phyloP scores from a whole-genome alignment of 1,284 basidiomycete genomes.

The Moniliophthora roreri region DNA sequence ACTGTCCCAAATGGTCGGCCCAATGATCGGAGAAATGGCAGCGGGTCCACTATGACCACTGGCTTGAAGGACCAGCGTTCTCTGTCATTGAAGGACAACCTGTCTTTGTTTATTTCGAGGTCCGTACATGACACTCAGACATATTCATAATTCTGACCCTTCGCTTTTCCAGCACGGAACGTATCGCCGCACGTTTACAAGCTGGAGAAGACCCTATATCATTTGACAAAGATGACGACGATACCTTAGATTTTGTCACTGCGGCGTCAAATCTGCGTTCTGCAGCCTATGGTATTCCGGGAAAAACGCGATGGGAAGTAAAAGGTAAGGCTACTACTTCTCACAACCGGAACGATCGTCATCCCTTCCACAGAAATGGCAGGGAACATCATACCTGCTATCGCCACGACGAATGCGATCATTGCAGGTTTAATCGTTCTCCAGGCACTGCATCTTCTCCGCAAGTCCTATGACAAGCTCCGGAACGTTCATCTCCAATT shows the following conservation, averaged over 20 bases:
- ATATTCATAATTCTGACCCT: slow-evolving; percentile 4
- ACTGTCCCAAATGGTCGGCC: slow-evolving; percentile 21
- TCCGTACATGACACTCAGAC: slow-evolving; percentile 29
- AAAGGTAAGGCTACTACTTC: slow-evolving; percentile 62
- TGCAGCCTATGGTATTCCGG: slow-evolving; percentile 84
- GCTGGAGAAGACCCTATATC: slow-evolving; percentile 76
- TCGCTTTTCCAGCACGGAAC: slow-evolving; percentile 59
- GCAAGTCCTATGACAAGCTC: slow-evolving; percentile 55
- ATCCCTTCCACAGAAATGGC: slow-evolving; percentile 81
- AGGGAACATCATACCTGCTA: slow-evolving; percentile 98
- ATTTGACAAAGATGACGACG: slow-evolving; percentile 99
- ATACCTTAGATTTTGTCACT: slow-evolving; percentile 95
- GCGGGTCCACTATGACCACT: slow-evolving; percentile 22
- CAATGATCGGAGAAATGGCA: slow-evolving; percentile 16
- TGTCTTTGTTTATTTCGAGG: slow-evolving; percentile 84
- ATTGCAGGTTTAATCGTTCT: slow-evolving; percentile 93
- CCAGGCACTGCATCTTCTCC: slow-evolving; percentile 85
- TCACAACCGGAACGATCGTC: neutral
- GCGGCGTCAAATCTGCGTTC: slow-evolving; percentile 93
- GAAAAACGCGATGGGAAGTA: slow-evolving; percentile 93
- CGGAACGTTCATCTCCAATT: slow-evolving; percentile 76
- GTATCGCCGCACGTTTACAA: slow-evolving; percentile 73
- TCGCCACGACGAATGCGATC: slow-evolving; percentile 98
- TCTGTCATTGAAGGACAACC: slow-evolving; percentile 76
- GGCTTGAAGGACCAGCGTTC: slow-evolving; percentile 80